Percentiles rank a stretch among this genome's conserved stretches.
These are phyloP conservation scores for Schizonepeta tenuifolia DNA, from an alignment of 257 asterid species.

Conservation along the genomic window DNA sequence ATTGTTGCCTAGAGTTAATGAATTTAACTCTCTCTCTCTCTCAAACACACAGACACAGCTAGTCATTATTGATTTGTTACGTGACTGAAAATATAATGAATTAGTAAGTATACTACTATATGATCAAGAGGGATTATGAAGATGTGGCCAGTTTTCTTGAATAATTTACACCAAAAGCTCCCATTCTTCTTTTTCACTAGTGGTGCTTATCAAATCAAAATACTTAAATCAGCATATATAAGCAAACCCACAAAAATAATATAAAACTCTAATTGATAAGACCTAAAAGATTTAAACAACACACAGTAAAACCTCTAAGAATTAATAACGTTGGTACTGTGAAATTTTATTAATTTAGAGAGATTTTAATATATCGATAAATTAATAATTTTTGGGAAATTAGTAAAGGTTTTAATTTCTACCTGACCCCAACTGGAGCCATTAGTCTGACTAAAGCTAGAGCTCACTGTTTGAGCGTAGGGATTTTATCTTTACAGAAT, in stretches of 20 bases:
- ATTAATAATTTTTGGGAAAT: too few relatives aligned
- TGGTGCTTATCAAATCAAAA: conserved; percentile 3
- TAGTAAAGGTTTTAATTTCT: too few relatives aligned
- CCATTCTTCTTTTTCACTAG: not conserved
- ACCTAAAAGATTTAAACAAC: not conserved
- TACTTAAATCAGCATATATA: not conserved
- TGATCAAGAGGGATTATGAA: not conserved
- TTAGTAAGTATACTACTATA: not conserved
- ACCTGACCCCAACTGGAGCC: too few relatives aligned
- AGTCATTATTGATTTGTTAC: conserved; percentile 4
- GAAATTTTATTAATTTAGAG: too few relatives aligned
- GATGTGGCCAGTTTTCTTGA: not conserved
- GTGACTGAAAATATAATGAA: not conserved
- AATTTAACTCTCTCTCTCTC: not conserved
- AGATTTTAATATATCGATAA: too few relatives aligned
- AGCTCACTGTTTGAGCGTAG: too few relatives aligned
- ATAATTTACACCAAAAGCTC: not conserved
- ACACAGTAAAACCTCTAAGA: too few relatives aligned
- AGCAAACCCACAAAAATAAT: not conserved
- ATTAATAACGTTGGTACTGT: too few relatives aligned
- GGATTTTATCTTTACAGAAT: too few relatives aligned
- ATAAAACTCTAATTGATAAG: not conserved
- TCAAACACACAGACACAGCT: too few relatives aligned
- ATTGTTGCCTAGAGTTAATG: not conserved
- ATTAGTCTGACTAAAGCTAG: too few relatives aligned